phyloP scores from a whole-genome alignment of 495 filamentous ascomycete species.

The Pseudomonodictys pantanalensis region DNA sequence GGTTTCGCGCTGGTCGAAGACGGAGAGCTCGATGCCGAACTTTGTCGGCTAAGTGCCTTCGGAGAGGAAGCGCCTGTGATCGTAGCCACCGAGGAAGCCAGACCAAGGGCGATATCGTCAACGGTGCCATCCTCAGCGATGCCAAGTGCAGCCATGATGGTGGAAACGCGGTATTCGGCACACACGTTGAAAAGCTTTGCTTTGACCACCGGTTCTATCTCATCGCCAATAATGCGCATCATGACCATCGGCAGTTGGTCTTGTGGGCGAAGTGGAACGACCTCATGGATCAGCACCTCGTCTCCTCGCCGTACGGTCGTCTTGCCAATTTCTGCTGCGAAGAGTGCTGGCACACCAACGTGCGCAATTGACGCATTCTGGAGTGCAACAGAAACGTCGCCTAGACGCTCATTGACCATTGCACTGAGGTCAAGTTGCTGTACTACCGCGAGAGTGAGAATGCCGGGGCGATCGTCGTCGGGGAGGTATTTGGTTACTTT shows the following conservation, averaged over 20 bases:
- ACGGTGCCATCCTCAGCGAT: conserved; percentile 58
- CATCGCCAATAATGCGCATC: conserved; percentile 85
- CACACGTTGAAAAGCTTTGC: conserved; percentile 78
- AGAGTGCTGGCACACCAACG: conserved; percentile 76
- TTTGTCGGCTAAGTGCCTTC: conserved; percentile 30
- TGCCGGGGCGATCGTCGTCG: conserved; percentile 89
- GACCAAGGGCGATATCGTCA: conserved; percentile 69
- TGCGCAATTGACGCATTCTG: conserved; percentile 71
- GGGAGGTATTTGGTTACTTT: conserved; percentile 92
- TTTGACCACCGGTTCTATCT: conserved; percentile 87
- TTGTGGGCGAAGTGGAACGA: conserved; percentile 37
- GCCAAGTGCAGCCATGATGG: conserved; percentile 72
- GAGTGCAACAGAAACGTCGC: conserved; percentile 55
- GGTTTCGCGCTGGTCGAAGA: conserved; percentile 42
- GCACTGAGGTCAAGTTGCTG: conserved; percentile 60
- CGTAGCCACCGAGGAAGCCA: conserved; percentile 76
- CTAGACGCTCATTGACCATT: conserved; percentile 58
- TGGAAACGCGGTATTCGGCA: conserved; percentile 80
- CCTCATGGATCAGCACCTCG: conserved; percentile 66
- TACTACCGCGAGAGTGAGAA: conserved; percentile 71
- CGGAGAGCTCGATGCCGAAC: conserved; percentile 36
- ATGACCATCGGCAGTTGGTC: conserved; percentile 61
- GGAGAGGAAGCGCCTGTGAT: conserved; percentile 55
- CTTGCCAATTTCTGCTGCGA: conserved; percentile 67
- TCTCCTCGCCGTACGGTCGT: conserved; percentile 61